phyloP scores from a whole-genome alignment of 1,284 basidiomycete species.

The Sanghuangporus baumii region DNA sequence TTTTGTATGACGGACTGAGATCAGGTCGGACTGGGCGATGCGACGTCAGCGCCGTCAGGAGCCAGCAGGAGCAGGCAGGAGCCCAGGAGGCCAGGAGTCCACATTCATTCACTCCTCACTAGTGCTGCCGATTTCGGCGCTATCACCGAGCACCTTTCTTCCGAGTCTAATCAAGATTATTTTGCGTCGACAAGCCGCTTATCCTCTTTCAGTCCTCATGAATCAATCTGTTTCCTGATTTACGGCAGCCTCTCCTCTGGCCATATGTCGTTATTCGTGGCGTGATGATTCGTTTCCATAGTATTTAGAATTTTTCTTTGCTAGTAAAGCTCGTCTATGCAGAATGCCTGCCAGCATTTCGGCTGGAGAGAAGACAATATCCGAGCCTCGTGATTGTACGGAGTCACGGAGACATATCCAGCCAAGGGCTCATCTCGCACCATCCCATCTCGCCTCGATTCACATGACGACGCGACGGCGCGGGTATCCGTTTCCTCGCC shows the following conservation, averaged over 20 bases:
- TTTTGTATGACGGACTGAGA: background rate
- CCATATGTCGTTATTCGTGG: background rate
- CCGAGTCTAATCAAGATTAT: background rate
- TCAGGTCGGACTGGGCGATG: background rate
- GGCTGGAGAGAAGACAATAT: background rate
- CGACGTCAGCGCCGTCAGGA: background rate
- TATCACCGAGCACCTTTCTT: background rate
- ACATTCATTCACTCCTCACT: background rate
- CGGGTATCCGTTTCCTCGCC: background rate
- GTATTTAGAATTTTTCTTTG: background rate
- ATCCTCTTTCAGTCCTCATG: background rate
- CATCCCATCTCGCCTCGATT: background rate
- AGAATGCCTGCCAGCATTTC: background rate
- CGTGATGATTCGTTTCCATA: background rate
- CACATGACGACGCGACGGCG: background rate
- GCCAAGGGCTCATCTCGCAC: background rate
- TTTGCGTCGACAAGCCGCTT: background rate
- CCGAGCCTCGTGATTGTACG: too few relatives aligned
- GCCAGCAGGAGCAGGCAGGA: too few relatives aligned
- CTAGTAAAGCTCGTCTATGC: background rate
- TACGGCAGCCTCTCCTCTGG: background rate
- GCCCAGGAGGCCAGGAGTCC: background rate
- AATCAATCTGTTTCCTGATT: background rate
- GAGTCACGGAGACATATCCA: background rate
- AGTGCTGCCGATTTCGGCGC: background rate